Evolutionary conservation across 805 yeast genomes (phyloP).

Genomic region (Cephaloascus fragrans): DNA sequence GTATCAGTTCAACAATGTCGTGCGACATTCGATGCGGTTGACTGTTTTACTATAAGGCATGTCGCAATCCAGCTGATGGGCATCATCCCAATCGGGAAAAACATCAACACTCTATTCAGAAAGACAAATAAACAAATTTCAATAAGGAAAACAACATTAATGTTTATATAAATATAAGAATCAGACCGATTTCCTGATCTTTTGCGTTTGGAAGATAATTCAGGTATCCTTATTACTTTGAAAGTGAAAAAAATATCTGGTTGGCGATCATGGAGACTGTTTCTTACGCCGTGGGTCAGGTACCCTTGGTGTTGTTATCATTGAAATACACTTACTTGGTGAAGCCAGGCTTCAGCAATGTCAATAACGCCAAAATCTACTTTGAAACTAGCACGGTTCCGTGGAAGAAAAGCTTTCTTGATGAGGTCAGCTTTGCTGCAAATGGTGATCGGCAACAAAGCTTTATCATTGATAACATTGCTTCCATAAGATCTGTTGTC

Average conservation of each 20-base stretch:
- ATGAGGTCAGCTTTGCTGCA: background rate
- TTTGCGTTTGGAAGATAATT: no score
- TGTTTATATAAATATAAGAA: no score
- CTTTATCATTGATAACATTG: constrained; percentile 4
- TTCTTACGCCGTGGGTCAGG: no score
- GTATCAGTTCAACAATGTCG: no score
- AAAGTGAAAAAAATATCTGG: no score
- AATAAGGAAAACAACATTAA: no score
- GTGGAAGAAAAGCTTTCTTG: background rate
- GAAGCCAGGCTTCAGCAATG: background rate
- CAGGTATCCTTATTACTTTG: no score
- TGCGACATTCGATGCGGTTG: no score
- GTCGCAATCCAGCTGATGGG: background rate
- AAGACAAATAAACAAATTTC: no score
- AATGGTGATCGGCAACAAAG: background rate
- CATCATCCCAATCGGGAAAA: background rate
- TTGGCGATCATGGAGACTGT: no score
- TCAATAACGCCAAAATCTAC: background rate
- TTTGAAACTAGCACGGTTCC: background rate
- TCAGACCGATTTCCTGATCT: no score
- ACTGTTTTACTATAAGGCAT: background rate
- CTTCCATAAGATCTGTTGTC: background rate
- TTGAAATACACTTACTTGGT: background rate
- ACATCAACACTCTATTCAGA: background rate
- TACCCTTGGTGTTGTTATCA: background rate